Conservation (phyloP, 495 filamentous ascomycete species). For the Pseudevernia furfuracea region DNA sequence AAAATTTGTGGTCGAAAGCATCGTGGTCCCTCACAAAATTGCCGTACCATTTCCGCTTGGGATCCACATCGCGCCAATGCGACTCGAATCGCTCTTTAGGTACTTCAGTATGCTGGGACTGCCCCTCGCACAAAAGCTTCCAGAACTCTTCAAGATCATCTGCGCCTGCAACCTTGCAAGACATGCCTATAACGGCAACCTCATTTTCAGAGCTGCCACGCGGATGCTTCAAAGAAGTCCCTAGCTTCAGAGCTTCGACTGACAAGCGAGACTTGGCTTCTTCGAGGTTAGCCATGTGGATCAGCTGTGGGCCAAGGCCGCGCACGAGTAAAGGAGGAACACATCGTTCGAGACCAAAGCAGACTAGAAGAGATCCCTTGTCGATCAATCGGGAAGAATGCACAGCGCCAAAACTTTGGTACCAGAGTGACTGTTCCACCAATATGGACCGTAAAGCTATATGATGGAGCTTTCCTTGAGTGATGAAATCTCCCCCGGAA, state of each 20-base stretch:
- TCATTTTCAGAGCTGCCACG: too few species aligned
- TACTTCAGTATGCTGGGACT: too few species aligned
- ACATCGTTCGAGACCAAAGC: conserved; percentile 39
- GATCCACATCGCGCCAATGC: too few species aligned
- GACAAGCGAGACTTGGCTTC: background rate
- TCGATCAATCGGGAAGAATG: conserved; percentile 12
- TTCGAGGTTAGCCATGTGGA: too few species aligned
- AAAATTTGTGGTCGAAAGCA: conserved; percentile 16
- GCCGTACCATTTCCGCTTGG: conserved; percentile 38
- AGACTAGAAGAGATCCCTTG: conserved; percentile 28
- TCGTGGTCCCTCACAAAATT: conserved; percentile 67
- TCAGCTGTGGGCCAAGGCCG: too few species aligned
- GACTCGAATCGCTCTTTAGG: too few species aligned
- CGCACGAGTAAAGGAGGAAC: conserved; percentile 36
- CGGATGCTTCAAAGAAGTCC: too few species aligned
- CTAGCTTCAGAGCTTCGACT: too few species aligned
- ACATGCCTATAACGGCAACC: too few species aligned
- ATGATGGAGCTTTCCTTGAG: conserved; percentile 29
- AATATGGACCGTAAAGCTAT: conserved; percentile 37
- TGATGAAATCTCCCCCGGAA: conserved; percentile 22
- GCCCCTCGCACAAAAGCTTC: too few species aligned
- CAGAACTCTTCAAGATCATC: too few species aligned
- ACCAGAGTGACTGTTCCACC: conserved; percentile 38
- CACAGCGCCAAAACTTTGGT: conserved; percentile 28
- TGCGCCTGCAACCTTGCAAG: too few species aligned